Base-by-base conservation (phyloP, 1,284 basidiomycete genomes). In the Calocybe gambosa region DNA sequence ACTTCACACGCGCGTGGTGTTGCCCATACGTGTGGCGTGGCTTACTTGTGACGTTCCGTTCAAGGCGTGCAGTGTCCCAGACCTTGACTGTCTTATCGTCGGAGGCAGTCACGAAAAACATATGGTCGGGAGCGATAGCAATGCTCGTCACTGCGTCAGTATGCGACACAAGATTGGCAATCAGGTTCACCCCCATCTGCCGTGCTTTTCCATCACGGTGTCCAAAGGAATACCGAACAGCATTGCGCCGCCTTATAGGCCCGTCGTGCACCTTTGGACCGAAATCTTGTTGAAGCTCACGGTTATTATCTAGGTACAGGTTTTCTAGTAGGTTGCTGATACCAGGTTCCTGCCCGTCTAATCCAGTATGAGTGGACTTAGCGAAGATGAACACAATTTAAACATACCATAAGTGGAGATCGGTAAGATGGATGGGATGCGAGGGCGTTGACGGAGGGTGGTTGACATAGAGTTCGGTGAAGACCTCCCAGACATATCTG, bases 41-140 rank as follows among this genome's bases (percentile, higher is more conserved):
- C 59, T 85, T 85, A 62, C 81, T 82, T 10, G 83, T 86, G 12
- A 87, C 73, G 55, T 77, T 77, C 25, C 74, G 62, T 50, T 76
- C 74, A 33, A 76, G 58, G 16, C 74, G 62, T 1, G 72, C 71
- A 7, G 74, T 75, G 57, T 76, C 74, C 74, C 74, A 73, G n/a
- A 74, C 55, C 44, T 64, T 64, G 10, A 63, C 62, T 5, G 62
- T 63, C 54, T 59, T 50, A 49, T 61, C 62, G 52, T 62, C 46
- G 36, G 56, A 48, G 39, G 58, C 46, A 41, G 93, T 89, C 1
- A 92, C 85, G 57, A 99, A 98, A 72, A 97, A 99, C 53, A 85
- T 69, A 53, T 96, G 92, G 61, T 99, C 96, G 0, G 93, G 92
- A 1, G 95, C 87, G 8, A 95, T 89, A 0, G 86, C 85, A 13